Percentiles rank a stretch among this genome's conserved stretches.
Conservation (phyloP, 805 yeast genomes). For the Danielozyma ontarioensis region DNA sequence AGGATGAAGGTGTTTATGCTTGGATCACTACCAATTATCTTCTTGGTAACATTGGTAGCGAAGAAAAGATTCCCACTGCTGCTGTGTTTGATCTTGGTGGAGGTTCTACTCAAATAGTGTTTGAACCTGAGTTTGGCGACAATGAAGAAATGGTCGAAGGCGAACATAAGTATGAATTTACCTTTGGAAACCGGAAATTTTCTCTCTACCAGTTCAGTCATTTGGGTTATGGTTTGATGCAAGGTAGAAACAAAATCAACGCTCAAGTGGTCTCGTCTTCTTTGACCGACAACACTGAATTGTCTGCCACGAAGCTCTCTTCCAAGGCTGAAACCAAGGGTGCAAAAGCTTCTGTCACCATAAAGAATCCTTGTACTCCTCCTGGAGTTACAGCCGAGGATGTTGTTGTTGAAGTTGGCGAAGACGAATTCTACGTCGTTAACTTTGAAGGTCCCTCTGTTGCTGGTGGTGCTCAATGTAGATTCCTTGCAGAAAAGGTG, state of each 20-base stretch:
- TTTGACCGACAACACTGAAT: constrained; percentile 23
- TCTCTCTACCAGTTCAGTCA: constrained; percentile 89
- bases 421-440: constrained; percentile 42
- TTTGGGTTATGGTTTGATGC: constrained; percentile 92
- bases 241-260: constrained; percentile 84
- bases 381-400: constrained; percentile 61
- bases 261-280: constrained; percentile 52
- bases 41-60: constrained; percentile 87
- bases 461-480: constrained; percentile 74
- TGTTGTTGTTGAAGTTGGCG: constrained; percentile 54
- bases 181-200: constrained; percentile 79
- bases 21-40: constrained; percentile 96
- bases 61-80: constrained; percentile 76
- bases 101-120: constrained; percentile 97
- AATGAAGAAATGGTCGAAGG: constrained; percentile 72
- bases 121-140: constrained; percentile 75
- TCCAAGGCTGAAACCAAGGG: constrained; percentile 30
- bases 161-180: constrained; percentile 77
- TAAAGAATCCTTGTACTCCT: constrained; percentile 83
- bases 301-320: constrained; percentile 18
- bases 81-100: constrained; percentile 98
- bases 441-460: constrained; percentile 57
- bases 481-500: constrained; percentile 73
- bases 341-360: constrained; percentile 37
- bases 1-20: constrained; percentile 96